Evolutionary conservation across 441 rosid genomes (phyloP), one percentile per base, ranked within the genome.

Genomic region (Gossypium lobatum): DNA sequence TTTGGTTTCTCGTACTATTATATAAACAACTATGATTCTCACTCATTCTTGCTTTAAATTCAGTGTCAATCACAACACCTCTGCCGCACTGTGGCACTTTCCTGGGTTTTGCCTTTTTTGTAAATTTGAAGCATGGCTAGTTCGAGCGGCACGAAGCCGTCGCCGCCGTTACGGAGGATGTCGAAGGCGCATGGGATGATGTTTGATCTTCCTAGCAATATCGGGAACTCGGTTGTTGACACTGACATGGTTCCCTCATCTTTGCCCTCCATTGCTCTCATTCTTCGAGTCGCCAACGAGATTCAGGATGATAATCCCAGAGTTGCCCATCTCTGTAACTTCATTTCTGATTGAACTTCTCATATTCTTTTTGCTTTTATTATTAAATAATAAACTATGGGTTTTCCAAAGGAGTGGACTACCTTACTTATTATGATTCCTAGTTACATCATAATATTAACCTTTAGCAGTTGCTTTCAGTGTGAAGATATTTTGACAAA

Each of bases 261-360:
- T 50, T 82, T 91, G 31, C 88, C 86, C 64, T 87, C 86, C 80
- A 84, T 91, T 78, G 96, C 96, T 67, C 96, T 88, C 0, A 83
- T 91, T 73, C 96, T 91, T 74, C 92, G 96, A 70, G 91, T 91
- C 72, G 96, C 96, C 16, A 91, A 91, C 74, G 91, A 91, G 81
- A 89, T 91, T 5, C 92, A 89, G 85, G 37, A 78, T 78, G 83
- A 83, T 83, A 86, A 91, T 63, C 87, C 85, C 0, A 84, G 96
- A 73, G 92, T 91, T 78, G 92, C 93, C 28, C 89, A 89, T 83
- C 88, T 89, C 73, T 91, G 96, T 89, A 72, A 89, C 61, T 34
- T 16, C 3, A 21, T 21, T 55, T 71, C 53, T 59, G 8, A 45
- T 58, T 37, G 20, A 4, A 57, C 23, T 37, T 71, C 31, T 28